These are phyloP conservation scores for Cucumis hystrix DNA, from an alignment of 306 rosid genomes.

Conservation along the genomic window DNA sequence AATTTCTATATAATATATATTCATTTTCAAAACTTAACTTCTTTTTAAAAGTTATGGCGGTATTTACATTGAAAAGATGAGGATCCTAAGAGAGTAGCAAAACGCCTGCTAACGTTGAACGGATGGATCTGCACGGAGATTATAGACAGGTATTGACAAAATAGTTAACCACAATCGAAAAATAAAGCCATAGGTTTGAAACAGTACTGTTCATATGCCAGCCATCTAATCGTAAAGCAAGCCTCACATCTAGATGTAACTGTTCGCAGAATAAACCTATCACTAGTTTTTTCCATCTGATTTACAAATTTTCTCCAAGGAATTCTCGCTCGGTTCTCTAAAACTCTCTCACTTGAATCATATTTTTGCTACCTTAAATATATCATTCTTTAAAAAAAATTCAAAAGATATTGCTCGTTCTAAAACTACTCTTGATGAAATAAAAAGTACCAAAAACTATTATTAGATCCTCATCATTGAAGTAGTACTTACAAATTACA, in stretches of 20 bases:
- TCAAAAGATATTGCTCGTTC: neutral
- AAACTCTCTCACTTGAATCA: neutral
- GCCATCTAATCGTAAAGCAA: slow-evolving; percentile 36
- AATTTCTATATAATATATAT: neutral
- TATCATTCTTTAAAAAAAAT: neutral
- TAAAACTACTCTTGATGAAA: neutral
- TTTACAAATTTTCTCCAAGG: neutral
- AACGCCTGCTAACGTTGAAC: neutral
- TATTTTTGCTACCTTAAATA: neutral
- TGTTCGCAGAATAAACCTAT: neutral
- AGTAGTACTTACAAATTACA: neutral
- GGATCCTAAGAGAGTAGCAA: neutral
- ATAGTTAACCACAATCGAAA: neutral
- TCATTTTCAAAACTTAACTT: neutral
- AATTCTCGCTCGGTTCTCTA: neutral
- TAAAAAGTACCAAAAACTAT: neutral
- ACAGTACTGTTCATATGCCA: slow-evolving; percentile 25
- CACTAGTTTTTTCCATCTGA: neutral
- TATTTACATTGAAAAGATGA: neutral
- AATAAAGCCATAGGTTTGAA: no score
- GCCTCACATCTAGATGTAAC: neutral
- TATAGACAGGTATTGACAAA: neutral
- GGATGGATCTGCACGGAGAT: neutral
- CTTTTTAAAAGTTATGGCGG: neutral
- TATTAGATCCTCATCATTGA: neutral